Base-by-base conservation (phyloP, 805 yeast species). In the Zygosaccharomyces bailii region DNA sequence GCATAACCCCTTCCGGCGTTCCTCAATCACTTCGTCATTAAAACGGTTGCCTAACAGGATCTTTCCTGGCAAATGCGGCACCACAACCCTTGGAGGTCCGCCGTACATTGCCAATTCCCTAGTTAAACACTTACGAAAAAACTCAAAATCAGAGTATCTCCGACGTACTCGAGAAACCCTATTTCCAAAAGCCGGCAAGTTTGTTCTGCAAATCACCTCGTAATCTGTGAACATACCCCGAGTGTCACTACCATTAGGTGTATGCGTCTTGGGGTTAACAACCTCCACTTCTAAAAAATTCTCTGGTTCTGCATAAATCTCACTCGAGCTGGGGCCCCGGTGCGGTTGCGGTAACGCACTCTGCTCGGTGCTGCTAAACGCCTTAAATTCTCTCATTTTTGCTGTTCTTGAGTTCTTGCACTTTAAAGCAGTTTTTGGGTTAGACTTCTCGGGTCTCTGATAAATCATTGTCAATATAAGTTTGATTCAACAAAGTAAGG, bases 51-150 rank as follows among this genome's bases (percentile, higher is more conserved):
- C 70, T 41, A 82, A 64, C 43, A 79, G 68, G 30, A 86, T 83
- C 63, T 91, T 93, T n/a, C 95, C 96, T 0, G 99, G 99, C 37
- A 91, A 72, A 35, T 80, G 76, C 1, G 98, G 98, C 21, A 93
- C 81, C 27, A 85, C 75, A 13, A 93, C 96, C 37, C 87, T 71
- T 5, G 67, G 59, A 25, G 56, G 60, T 27, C 55, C 56, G 23
- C 49, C 48, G 34, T 52, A 46, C 45, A 65, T 33, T 3, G 87
- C 75, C 30, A 85, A 72, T 60, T 91, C 97, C 43, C 77, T 75
- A 53, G 85, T 86, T 34, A 91, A 67, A 27, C 85, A 75, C 45
- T 78, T 82, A 49, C 86, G 74, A 59, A 91, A 86, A 18, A 78
- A 74, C 49, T 86, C 98, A 63, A 91, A 91, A 59, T 93, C 98